Base-by-base conservation (phyloP, 1,139 yeast species). In the Meyerozyma guilliermondii region DNA sequence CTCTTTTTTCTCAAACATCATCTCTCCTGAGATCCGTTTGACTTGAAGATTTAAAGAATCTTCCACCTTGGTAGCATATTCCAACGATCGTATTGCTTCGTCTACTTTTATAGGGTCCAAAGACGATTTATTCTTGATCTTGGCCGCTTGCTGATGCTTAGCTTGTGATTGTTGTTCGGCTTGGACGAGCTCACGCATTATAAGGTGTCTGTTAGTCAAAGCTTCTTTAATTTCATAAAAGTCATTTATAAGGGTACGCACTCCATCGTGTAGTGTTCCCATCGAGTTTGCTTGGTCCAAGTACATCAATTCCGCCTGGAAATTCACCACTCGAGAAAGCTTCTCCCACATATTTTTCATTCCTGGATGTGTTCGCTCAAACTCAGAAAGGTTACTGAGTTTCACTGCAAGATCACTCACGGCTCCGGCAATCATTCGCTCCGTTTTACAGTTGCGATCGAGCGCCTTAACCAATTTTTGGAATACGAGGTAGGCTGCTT, bases 181-280 rank as follows among this genome's bases (percentile, higher is more conserved):
- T 54, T 80, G 86, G 22, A 79, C 58, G 41, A 88, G 69, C 51
- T 94, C 98, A 44, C 97, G 74, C 96, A 92, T 92, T 39, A 92
- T 66, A 44, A 92, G 70, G 62, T 94, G 96, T 44, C 98, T 75
- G 62, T 91, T 91, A 0, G 98, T 94, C 44, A 92, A 68, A 0
- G 96, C 86, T 62, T 92, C 98, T 61, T 92, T 94, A 42, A 91
- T 86, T 47, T 85, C 84, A 60, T 85, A 92, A 22, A 92, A 83
- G 53, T 91, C 97, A 46, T 79, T 76, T 5, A 81, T 68, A 30
- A 88, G 66, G 54, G 78, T 69, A 46, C 71, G 79, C 10, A 88
- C 60, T 0, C 87, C 87, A 54, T 91, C 98, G 1, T 88, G 89
- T 39, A 91, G 62, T 2, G 85, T 75, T 0, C 92, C 92, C 65